phyloP scores from a whole-genome alignment of 139 green algal species.

The Closterium sp. region DNA sequence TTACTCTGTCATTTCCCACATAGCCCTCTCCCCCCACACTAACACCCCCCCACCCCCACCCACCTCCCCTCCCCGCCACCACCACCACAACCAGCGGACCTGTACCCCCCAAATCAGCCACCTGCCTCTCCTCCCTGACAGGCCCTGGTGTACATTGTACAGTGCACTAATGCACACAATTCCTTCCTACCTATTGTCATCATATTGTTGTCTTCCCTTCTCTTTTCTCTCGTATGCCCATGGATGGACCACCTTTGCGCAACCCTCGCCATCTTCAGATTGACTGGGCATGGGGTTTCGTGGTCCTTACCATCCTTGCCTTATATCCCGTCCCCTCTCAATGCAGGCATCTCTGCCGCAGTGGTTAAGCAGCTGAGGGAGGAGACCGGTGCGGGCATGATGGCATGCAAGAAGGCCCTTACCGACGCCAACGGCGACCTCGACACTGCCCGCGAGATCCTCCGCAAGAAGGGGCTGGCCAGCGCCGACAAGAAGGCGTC shows the following conservation, averaged over 20 bases:
- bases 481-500: conserved; percentile 92
- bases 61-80: too few species aligned
- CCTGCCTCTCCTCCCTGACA: too few species aligned
- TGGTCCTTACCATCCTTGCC: neutral
- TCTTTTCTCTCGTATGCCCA: neutral
- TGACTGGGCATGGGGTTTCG: neutral
- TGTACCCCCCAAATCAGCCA: too few species aligned
- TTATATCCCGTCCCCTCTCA: neutral
- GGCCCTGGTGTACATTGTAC: too few species aligned
- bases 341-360: conserved; percentile 62
- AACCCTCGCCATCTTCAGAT: neutral
- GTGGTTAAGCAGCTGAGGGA: conserved; percentile 85
- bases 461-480: conserved; percentile 95
- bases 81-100: too few species aligned
- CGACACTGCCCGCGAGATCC: conserved; percentile 75
- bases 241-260: too few species aligned
- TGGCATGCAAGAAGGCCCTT: conserved; percentile 99
- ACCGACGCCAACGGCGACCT: conserved; percentile 74
- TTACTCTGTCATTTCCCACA: too few species aligned
- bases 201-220: neutral
- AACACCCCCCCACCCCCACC: too few species aligned
- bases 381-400: conserved; percentile 92
- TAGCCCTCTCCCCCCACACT: too few species aligned
- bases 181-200: neutral
- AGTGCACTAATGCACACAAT: too few species aligned